Evolutionary conservation across 352 stramenopile genomes (phyloP).

Genomic region (Phytophthora europaea): DNA sequence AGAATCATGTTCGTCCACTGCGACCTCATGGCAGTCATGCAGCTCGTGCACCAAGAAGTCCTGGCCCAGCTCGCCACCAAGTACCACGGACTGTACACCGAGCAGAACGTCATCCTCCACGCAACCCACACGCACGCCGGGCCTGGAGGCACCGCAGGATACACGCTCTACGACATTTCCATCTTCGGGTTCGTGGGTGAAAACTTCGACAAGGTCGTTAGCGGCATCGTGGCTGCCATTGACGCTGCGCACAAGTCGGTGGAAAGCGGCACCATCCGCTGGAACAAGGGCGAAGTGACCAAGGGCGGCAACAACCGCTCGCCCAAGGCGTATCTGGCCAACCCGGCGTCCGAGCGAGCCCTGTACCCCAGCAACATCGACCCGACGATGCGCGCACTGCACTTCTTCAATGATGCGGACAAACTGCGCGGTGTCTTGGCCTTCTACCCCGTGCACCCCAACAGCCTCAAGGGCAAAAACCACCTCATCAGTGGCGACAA

Average conservation of each 20-base stretch:
- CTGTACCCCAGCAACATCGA: constrained; percentile 3
- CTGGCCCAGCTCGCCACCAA: background rate
- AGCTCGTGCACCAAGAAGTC: constrained; percentile 3
- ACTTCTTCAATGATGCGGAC: background rate
- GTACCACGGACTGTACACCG: background rate
- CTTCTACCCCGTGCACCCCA: constrained; percentile 2
- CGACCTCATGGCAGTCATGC: constrained; percentile 2
- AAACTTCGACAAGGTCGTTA: background rate
- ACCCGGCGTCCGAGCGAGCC: background rate
- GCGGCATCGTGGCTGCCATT: background rate
- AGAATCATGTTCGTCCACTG: constrained; percentile 7
- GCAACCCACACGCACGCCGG: background rate
- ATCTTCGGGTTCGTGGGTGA: background rate
- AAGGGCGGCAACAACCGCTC: constrained; percentile 4
- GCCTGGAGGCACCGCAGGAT: background rate
- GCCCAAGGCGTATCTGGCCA: background rate
- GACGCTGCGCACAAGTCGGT: constrained; percentile 1
- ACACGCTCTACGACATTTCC: constrained; percentile 2
- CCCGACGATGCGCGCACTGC: background rate
- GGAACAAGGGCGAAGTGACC: constrained; percentile 8
- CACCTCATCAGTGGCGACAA: constrained; percentile 66
- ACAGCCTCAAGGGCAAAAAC: background rate
- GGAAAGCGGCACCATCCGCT: background rate
- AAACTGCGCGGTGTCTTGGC: constrained; percentile 1
- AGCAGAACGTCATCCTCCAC: constrained; percentile 1